Percentiles rank a stretch among this genome's conserved stretches.
phyloP scores from a whole-genome alignment of 768 basidiomycete genomes.

The Hypholoma sublateritium region DNA sequence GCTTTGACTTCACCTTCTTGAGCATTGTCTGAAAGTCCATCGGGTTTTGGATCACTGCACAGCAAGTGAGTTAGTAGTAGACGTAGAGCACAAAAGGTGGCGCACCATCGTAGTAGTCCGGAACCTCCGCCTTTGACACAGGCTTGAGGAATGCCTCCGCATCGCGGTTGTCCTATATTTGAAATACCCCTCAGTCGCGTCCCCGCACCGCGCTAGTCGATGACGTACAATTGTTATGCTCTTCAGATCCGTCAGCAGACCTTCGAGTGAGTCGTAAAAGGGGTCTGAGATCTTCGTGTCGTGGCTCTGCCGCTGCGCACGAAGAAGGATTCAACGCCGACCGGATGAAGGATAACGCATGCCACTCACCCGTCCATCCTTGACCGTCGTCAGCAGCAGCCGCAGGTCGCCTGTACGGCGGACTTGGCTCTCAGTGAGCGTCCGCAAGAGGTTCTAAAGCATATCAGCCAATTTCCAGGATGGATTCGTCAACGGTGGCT shows the following conservation, averaged over 20 bases:
- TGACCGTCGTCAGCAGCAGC: slow-evolving; percentile 79
- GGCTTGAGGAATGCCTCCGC: slow-evolving; percentile 93
- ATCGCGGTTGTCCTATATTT: slow-evolving; percentile 75
- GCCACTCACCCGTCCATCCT: slow-evolving; percentile 79
- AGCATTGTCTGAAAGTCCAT: slow-evolving; percentile 96
- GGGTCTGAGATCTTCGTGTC: slow-evolving; percentile 79
- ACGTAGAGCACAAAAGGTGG: not conserved
- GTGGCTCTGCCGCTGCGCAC: slow-evolving; percentile 40
- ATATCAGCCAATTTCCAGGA: slow-evolving; percentile 10
- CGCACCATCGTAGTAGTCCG: slow-evolving; percentile 7
- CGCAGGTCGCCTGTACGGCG: slow-evolving; percentile 76
- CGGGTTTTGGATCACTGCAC: slow-evolving; percentile 83
- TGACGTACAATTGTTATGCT: slow-evolving; percentile 64
- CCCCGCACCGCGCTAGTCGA: slow-evolving; percentile 7
- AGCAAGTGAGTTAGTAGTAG: not conserved
- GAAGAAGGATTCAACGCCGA: slow-evolving; percentile 13
- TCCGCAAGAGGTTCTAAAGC: slow-evolving; percentile 82
- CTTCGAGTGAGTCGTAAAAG: slow-evolving; percentile 94
- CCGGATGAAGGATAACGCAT: slow-evolving; percentile 13
- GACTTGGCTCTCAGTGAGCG: slow-evolving; percentile 76
- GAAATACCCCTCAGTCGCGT: slow-evolving; percentile 30
- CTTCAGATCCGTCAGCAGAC: slow-evolving; percentile 82
- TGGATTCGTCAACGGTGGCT: slow-evolving; percentile 28
- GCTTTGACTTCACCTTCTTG: slow-evolving; percentile 89
- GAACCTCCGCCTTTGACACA: slow-evolving; percentile 1